Percentiles rank a stretch among this genome's conserved stretches.
phyloP scores from a whole-genome alignment of 805 yeast species.

The Saccharomycopsis fermentans region DNA sequence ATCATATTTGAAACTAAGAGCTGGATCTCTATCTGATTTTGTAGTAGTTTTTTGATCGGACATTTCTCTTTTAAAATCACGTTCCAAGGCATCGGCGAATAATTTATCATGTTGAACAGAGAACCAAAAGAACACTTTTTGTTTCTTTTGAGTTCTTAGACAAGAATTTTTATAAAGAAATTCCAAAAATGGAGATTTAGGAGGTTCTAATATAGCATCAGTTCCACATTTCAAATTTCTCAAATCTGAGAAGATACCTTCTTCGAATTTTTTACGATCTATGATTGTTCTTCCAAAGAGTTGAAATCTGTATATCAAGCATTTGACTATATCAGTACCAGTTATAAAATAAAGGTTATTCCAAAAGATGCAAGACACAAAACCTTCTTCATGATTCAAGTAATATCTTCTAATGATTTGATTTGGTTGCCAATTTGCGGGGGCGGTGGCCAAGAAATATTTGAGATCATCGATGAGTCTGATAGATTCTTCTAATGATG shows the following conservation, averaged over 20 bases:
- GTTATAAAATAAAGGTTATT: constrained; percentile 81
- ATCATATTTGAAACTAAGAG: constrained; percentile 64
- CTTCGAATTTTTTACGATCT: constrained; percentile 92
- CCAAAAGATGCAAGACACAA: constrained; percentile 91
- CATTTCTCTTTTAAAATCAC: constrained; percentile 77
- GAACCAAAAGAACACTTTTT: constrained; percentile 94
- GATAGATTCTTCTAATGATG: constrained; percentile 39
- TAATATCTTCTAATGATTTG: constrained; percentile 82
- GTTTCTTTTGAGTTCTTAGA: constrained; percentile 89
- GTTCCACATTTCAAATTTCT: constrained; percentile 77
- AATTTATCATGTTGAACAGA: constrained; percentile 89
- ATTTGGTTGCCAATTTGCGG: constrained; percentile 84
- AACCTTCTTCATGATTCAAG: constrained; percentile 80
- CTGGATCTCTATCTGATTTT: constrained; percentile 63
- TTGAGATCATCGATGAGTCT: constrained; percentile 67
- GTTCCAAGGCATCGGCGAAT: constrained; percentile 86
- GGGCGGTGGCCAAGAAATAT: constrained; percentile 85
- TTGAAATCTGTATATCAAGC: constrained; percentile 78
- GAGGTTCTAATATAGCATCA: constrained; percentile 80
- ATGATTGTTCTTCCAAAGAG: constrained; percentile 79
- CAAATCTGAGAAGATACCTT: constrained; percentile 87
- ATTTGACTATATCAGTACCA: constrained; percentile 92
- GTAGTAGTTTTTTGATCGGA: constrained; percentile 60
- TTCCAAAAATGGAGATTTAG: constrained; percentile 74
- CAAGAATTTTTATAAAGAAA: constrained; percentile 81